Conservation (phyloP, 257 asterid species). For the Marsdenia floribunda region DNA sequence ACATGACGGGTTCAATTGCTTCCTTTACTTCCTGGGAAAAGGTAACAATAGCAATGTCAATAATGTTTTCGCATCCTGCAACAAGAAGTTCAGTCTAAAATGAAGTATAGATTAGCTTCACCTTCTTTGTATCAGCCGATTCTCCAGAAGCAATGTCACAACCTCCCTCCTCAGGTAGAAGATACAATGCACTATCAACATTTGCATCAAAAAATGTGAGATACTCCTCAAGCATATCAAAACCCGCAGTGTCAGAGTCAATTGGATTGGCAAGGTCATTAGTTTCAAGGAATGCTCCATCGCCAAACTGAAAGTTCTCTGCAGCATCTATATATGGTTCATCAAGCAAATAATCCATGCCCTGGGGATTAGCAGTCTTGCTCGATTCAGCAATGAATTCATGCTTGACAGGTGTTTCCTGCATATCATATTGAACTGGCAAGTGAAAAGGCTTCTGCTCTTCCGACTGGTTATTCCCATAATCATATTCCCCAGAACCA, state of each 20-base stretch:
- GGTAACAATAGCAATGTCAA: not conserved
- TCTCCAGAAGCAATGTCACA: slow-evolving; percentile 33
- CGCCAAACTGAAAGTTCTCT: slow-evolving; percentile 37
- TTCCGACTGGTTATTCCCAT: slow-evolving; percentile 35
- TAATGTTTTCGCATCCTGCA: not conserved
- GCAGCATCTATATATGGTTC: slow-evolving; percentile 51
- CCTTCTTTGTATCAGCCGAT: slow-evolving; percentile 32
- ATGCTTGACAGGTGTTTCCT: slow-evolving; percentile 50
- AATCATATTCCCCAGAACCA: slow-evolving; percentile 26
- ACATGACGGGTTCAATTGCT: slow-evolving; percentile 26
- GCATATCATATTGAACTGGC: slow-evolving; percentile 37
- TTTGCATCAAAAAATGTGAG: slow-evolving; percentile 57
- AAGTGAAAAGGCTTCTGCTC: slow-evolving; percentile 31
- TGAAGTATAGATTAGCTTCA: slow-evolving; percentile 8
- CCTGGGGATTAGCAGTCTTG: slow-evolving; percentile 39
- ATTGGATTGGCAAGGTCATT: slow-evolving; percentile 58
- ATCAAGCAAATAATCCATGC: slow-evolving; percentile 51
- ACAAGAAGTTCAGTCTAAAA: not conserved
- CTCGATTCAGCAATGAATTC: slow-evolving; percentile 75
- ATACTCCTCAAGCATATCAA: slow-evolving; percentile 62
- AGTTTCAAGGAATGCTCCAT: slow-evolving; percentile 63
- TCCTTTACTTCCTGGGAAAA: slow-evolving; percentile 34
- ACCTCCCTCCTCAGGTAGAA: slow-evolving; percentile 33
- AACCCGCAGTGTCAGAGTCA: slow-evolving; percentile 36
- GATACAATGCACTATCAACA: slow-evolving; percentile 40